phyloP scores from a whole-genome alignment of 805 yeast species.

The Candida nanaspora region DNA sequence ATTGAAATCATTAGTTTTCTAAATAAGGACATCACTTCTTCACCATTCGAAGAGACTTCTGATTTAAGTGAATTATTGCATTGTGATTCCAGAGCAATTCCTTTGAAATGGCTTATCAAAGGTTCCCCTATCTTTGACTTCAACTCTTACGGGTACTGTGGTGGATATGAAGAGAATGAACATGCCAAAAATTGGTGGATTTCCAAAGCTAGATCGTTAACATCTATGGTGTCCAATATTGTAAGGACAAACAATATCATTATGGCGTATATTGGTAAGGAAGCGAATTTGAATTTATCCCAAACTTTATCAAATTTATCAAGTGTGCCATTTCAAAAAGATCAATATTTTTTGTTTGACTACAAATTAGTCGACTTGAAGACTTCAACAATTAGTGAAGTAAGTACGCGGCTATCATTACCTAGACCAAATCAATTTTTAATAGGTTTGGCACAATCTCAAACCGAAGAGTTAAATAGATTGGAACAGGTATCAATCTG shows the following conservation, averaged over 20 bases:
- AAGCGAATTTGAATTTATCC: not conserved
- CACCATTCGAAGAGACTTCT: conserved; percentile 44
- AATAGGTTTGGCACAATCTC: conserved; percentile 25
- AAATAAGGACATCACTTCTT: conserved; percentile 27
- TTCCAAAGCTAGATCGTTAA: conserved; percentile 29
- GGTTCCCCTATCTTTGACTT: conserved; percentile 29
- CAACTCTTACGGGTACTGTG: conserved; percentile 11
- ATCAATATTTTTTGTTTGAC: conserved; percentile 37
- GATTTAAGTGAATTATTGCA: conserved; percentile 33
- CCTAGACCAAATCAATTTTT: conserved; percentile 31
- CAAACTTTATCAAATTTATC: not conserved
- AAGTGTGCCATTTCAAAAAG: conserved; percentile 15
- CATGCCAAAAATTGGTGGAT: conserved; percentile 37
- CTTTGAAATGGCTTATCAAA: conserved; percentile 34
- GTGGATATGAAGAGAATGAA: conserved; percentile 25
- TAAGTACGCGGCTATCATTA: no score
- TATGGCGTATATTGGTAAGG: conserved; percentile 27
- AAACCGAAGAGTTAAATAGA: conserved; percentile 15
- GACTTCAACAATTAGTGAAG: no score
- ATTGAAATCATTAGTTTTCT: conserved; percentile 40
- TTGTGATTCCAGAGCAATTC: conserved; percentile 21
- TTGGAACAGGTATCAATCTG: conserved; percentile 17
- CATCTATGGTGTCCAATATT: conserved; percentile 21
- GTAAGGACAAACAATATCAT: conserved; percentile 26
- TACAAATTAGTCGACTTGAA: conserved; percentile 23